These are phyloP conservation scores for Aphanomyces stellatus DNA, from an alignment of 352 stramenopile species.

Conservation along the genomic window DNA sequence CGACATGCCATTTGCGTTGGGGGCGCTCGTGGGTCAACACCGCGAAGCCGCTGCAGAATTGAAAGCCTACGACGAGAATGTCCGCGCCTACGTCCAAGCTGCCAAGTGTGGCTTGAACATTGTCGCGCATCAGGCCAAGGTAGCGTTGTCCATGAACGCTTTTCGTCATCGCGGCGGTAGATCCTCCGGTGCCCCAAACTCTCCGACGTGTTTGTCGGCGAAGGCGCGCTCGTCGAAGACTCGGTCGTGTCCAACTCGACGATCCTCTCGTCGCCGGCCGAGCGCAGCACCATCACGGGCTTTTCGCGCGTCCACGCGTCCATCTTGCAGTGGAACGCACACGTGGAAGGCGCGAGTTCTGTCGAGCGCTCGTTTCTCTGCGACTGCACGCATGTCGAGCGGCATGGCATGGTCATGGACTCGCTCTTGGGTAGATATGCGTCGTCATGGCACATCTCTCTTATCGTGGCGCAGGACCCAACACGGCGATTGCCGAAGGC, in stretches of 20 bases:
- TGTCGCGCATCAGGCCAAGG: conserved; percentile 34
- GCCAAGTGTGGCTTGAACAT: conserved; percentile 43
- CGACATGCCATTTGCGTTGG: conserved; percentile 59
- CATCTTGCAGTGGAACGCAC: conserved; percentile 65
- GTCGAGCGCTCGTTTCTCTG: conserved; percentile 64
- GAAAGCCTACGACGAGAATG: conserved; percentile 35
- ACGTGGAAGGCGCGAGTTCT: conserved; percentile 53
- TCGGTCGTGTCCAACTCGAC: conserved; percentile 48
- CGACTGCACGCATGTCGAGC: conserved; percentile 65
- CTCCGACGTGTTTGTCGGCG: conserved; percentile 54
- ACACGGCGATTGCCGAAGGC: conserved; percentile 80
- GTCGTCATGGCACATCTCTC: not conserved
- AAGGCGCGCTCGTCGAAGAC: conserved; percentile 45
- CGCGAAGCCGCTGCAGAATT: conserved; percentile 36
- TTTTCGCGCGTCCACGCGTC: conserved; percentile 59
- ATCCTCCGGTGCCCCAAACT: conserved; percentile 59
- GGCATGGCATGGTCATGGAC: conserved; percentile 78
- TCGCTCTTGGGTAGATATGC: conserved; percentile 56
- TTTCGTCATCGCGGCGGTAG: not conserved
- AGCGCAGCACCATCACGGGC: conserved; percentile 34
- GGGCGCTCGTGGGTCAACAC: conserved; percentile 30
- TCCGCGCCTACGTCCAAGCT: conserved; percentile 42
- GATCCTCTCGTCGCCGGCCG: conserved; percentile 48
- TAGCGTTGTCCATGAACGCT: not conserved
- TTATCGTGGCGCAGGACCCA: conserved; percentile 27